A percentile compares a stretch with the other conserved stretches of the same genome.
phyloP scores from a whole-genome alignment of 805 yeast species.

The Zygosaccharomyces lentus region DNA sequence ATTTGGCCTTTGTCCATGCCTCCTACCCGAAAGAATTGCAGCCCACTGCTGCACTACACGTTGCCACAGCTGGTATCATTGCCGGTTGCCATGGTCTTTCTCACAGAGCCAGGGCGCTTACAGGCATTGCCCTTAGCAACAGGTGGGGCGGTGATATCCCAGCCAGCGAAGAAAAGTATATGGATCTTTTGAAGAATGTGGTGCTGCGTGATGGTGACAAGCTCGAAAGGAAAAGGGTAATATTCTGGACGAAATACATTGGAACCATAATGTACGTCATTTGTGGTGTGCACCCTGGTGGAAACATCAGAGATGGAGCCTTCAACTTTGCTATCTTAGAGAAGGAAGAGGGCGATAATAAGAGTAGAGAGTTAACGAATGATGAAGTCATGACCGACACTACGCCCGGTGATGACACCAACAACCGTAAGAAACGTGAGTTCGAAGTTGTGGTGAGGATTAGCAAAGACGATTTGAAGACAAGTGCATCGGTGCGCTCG shows the following conservation, averaged over 20 bases:
- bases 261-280: conserved; percentile 74
- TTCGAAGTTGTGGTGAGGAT: conserved; percentile 42
- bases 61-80: conserved; percentile 69
- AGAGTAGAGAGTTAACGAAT: conserved; percentile 17
- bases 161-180: conserved; percentile 46
- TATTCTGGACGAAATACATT: conserved; percentile 71
- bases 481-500: conserved; percentile 54
- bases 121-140: conserved; percentile 71
- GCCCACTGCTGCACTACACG: conserved; percentile 66
- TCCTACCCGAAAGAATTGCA: conserved; percentile 74
- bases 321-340: conserved; percentile 42
- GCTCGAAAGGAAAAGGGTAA: conserved; percentile 43
- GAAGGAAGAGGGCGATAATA: conserved; percentile 28
- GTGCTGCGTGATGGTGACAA: conserved; percentile 45
- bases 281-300: conserved; percentile 80
- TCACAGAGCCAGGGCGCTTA: conserved; percentile 63
- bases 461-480: conserved; percentile 51
- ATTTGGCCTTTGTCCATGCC: conserved; percentile 70
- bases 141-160: conserved; percentile 82
- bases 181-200: conserved; percentile 44
- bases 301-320: conserved; percentile 61
- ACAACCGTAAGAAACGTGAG: conserved; percentile 26
- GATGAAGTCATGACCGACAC: conserved; percentile 21
- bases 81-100: conserved; percentile 74
- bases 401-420: conserved; percentile 6